Evolutionary conservation across 441 rosid genomes (phyloP).

Genomic region (Populus hybrid): DNA sequence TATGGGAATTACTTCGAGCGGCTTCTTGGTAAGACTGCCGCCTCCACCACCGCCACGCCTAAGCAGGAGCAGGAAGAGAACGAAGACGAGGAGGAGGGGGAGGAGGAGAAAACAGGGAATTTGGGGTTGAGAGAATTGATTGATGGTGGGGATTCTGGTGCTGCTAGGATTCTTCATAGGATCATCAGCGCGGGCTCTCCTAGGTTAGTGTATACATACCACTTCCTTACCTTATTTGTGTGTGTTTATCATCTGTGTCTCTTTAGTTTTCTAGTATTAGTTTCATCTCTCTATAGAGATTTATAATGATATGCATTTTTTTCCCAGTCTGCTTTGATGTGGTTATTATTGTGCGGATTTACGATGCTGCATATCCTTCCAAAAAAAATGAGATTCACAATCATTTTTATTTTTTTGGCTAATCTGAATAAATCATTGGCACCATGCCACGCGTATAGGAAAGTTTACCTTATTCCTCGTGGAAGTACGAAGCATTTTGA

Average conservation of each 20-base stretch:
- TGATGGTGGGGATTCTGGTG: conserved; percentile 43
- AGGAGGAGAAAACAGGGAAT: conserved; percentile 44
- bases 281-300: background rate
- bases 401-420: background rate
- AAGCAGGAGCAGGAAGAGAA: conserved; percentile 24
- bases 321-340: background rate
- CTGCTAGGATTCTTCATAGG: conserved; percentile 75
- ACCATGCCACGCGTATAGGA: background rate
- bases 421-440: background rate
- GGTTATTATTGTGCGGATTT: background rate
- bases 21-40: conserved; percentile 43
- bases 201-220: conserved; percentile 34
- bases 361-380: background rate
- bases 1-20: conserved; percentile 97
- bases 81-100: conserved; percentile 18
- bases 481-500: too few species aligned
- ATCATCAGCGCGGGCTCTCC: conserved; percentile 52
- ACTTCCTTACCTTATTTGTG: background rate
- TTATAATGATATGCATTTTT: background rate
- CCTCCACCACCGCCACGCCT: background rate
- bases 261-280: background rate
- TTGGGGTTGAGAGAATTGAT: conserved; percentile 81
- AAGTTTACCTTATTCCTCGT: background rate
- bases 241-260: background rate
- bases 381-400: background rate